Base-by-base conservation (phyloP, 306 rosid species). In the Lupinus albus region DNA sequence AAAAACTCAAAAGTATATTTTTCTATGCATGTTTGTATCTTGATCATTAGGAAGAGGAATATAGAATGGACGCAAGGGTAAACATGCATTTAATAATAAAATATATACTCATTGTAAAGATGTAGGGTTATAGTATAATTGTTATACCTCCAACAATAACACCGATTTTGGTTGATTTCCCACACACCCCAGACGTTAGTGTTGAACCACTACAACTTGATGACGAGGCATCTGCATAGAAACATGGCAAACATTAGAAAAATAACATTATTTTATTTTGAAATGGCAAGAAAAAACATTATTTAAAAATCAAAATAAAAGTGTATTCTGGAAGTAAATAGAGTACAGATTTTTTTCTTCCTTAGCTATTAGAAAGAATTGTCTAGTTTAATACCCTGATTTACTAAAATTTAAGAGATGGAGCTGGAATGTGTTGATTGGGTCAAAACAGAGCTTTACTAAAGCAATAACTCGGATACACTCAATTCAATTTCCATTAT, bases 131-230 rank as follows among this genome's bases (percentile, higher is more conserved):
- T 25, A 25, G 30, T 25, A 25, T 25, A 25, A 25, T 0, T 0
- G 13, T 35, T 81, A 38, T 86, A 90, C 99, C 99, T 83, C 78
- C 89, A 49, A 84, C 73, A 42, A 85, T 78, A 72, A 68, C 48
- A 45, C 80, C 75, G 9, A 84, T 71, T 85, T 72, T 84, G 44
- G 64, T 65, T 68, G 69, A 50, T 70, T 67, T 61, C 42, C 92
- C 81, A 56, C 94, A 93, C 33, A 60, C 77, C 0, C 87, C 87
- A 28, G 90, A 77, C 46, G 85, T 17, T 67, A 76, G 51, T 54
- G 78, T 77, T 55, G 83, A 17, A 30, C 79, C 68, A 41, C 53
- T 71, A 88, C 97, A 93, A 5, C 51, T 57, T 41, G 82, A 32
- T 48, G 61, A 61, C 55, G 67, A 4, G 32, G 3, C 48, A 82